Conservation (phyloP, 352 stramenopile genomes). For the Nothophytophthora sp. region DNA sequence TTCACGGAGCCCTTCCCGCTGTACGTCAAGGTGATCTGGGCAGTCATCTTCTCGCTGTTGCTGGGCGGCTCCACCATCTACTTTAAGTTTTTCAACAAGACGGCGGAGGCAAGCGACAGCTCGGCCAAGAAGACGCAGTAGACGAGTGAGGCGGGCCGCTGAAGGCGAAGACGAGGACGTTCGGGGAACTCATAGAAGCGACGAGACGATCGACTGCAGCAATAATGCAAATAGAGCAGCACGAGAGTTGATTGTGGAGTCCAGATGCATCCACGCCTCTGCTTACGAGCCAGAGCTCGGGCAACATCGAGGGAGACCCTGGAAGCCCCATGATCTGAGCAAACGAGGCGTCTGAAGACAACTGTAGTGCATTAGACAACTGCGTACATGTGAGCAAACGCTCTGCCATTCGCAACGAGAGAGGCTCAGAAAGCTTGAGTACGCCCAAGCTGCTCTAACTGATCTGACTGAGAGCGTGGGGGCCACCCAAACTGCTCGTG, state of each 20-base stretch:
- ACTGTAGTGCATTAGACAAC: slow-evolving; percentile 23
- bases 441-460: slow-evolving; percentile 13
- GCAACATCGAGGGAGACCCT: too few species aligned
- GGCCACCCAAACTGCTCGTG: slow-evolving; percentile 5
- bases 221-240: slow-evolving; percentile 11
- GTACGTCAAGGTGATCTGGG: slow-evolving; percentile 82
- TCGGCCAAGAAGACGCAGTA: slow-evolving; percentile 43
- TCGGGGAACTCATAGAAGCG: not conserved
- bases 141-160: slow-evolving; percentile 3
- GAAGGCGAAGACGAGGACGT: slow-evolving; percentile 8
- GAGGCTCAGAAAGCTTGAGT: slow-evolving; percentile 8
- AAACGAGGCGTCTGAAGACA: too few species aligned
- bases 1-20: slow-evolving; percentile 87
- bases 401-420: slow-evolving; percentile 15
- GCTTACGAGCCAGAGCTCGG: slow-evolving; percentile 2
- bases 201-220: too few species aligned
- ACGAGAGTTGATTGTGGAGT: slow-evolving; percentile 8
- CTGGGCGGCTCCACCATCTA: slow-evolving; percentile 83
- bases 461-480: slow-evolving; percentile 5
- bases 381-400: slow-evolving; percentile 21
- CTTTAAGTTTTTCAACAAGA: slow-evolving; percentile 77
- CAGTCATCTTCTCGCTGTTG: slow-evolving; percentile 70
- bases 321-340: too few species aligned
- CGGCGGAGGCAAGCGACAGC: too few species aligned
- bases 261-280: not conserved